A percentile compares a stretch with the other conserved stretches of the same genome.
These are phyloP conservation scores for Termitomyces sp. DNA, from an alignment of 1,284 basidiomycete species.

Conservation along the genomic window DNA sequence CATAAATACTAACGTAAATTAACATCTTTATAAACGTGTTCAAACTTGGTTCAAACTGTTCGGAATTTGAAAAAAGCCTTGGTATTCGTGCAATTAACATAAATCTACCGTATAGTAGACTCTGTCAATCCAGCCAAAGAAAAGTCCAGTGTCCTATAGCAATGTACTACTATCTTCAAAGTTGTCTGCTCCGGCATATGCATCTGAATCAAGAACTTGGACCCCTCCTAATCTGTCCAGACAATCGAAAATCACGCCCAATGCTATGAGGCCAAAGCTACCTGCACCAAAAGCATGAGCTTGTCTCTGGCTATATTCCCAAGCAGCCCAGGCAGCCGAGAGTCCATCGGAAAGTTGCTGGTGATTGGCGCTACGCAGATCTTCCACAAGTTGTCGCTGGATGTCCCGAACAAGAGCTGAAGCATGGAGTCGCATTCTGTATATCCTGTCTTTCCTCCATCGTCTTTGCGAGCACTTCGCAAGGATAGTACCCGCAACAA, in stretches of 20 bases:
- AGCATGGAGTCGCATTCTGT: constrained; percentile 59
- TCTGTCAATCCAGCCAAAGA: too few species aligned
- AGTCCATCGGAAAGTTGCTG: constrained; percentile 39
- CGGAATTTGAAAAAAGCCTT: background rate
- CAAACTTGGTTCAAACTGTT: background rate
- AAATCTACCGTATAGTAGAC: background rate
- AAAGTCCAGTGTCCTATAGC: background rate
- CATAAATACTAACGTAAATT: too few species aligned
- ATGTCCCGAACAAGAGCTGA: constrained; percentile 50
- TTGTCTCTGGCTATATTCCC: constrained; percentile 47
- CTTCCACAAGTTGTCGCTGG: constrained; percentile 38
- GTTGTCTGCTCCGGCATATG: background rate
- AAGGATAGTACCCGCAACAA: constrained; percentile 68
- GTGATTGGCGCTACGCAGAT: constrained; percentile 18
- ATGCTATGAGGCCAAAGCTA: constrained; percentile 64
- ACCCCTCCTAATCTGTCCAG: constrained; percentile 39
- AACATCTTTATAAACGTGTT: too few species aligned
- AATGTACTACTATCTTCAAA: background rate
- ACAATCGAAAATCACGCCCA: constrained; percentile 55
- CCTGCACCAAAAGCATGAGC: constrained; percentile 48
- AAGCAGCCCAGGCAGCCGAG: constrained; percentile 56
- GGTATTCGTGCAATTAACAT: background rate
- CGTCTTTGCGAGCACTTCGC: constrained; percentile 57
- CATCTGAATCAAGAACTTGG: background rate
- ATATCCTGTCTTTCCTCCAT: constrained; percentile 54